These are phyloP conservation scores for Onygenales sp. DNA, from an alignment of 2,329 filamentous ascomycete genomes.

Conservation along the genomic window DNA sequence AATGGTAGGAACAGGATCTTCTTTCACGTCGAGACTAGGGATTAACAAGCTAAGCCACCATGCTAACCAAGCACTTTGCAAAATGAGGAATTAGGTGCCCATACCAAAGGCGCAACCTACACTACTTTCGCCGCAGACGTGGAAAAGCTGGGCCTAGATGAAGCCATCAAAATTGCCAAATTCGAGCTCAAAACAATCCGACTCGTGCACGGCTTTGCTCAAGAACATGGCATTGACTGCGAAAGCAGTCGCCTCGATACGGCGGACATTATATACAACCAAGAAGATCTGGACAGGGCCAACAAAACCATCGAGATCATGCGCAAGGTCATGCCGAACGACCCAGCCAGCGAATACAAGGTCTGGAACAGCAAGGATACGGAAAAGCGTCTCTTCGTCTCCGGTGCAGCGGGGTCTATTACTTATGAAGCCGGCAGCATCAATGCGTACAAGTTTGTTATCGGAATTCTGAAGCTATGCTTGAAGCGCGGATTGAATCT, in stretches of 20 bases:
- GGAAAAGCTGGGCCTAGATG: slow-evolving; percentile 35
- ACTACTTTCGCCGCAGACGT: slow-evolving; percentile 43
- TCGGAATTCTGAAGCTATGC: slow-evolving; percentile 38
- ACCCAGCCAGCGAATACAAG: slow-evolving; percentile 35
- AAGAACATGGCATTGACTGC: slow-evolving; percentile 38
- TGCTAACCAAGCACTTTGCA: background rate
- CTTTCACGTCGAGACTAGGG: background rate
- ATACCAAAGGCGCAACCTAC: slow-evolving; percentile 43
- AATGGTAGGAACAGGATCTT: slow-evolving; percentile 7
- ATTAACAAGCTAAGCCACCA: background rate
- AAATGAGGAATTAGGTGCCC: slow-evolving; percentile 26
- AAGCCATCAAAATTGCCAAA: slow-evolving; percentile 42
- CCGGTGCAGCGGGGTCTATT: slow-evolving; percentile 38
- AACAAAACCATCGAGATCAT: slow-evolving; percentile 36
- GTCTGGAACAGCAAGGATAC: slow-evolving; percentile 37
- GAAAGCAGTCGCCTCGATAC: slow-evolving; percentile 45
- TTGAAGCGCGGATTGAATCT: slow-evolving; percentile 25
- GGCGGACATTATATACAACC: slow-evolving; percentile 50
- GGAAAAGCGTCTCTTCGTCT: slow-evolving; percentile 30
- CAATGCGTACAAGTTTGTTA: slow-evolving; percentile 30
- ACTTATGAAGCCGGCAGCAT: slow-evolving; percentile 38
- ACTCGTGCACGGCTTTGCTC: slow-evolving; percentile 47
- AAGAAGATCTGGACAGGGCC: slow-evolving; percentile 31
- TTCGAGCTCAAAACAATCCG: slow-evolving; percentile 46
- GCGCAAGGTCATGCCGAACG: slow-evolving; percentile 35